A percentile compares a stretch with the other conserved stretches of the same genome.
Conservation (phyloP, 805 yeast species). For the Nakazawaea wyomingensis region DNA sequence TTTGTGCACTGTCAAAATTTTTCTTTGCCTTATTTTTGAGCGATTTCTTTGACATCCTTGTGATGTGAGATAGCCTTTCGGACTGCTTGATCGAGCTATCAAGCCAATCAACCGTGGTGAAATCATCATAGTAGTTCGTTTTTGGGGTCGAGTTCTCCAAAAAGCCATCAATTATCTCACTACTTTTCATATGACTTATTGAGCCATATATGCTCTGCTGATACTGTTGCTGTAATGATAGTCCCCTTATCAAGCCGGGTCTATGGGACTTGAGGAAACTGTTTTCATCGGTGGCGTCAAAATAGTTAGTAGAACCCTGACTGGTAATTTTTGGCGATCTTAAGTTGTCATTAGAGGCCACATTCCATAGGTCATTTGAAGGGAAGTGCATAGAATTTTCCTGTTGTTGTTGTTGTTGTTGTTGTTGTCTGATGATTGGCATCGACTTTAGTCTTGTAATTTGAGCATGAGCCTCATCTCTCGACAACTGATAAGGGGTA, state of each 20-base stretch:
- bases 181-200: neutral
- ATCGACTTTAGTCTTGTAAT: neutral
- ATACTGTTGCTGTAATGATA: neutral
- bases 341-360: too few relatives aligned
- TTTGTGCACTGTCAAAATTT: conserved; percentile 34
- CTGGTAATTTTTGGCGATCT: too few relatives aligned
- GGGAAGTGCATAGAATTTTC: too few relatives aligned
- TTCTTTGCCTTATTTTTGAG: conserved; percentile 16
- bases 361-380: too few relatives aligned
- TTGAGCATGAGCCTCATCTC: neutral
- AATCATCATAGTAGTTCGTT: conserved; percentile 46
- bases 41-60: conserved; percentile 20
- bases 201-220: conserved; percentile 7
- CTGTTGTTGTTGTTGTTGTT: neutral
- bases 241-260: neutral
- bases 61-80: conserved; percentile 32
- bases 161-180: neutral
- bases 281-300: neutral
- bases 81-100: conserved; percentile 42
- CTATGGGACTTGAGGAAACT: neutral
- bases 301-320: too few relatives aligned
- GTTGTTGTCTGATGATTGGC: neutral
- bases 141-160: neutral
- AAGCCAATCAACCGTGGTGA: conserved; percentile 59
- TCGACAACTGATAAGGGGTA: neutral